Conservation (phyloP, 139 green algal species). For the Nannochloris sp. region DNA sequence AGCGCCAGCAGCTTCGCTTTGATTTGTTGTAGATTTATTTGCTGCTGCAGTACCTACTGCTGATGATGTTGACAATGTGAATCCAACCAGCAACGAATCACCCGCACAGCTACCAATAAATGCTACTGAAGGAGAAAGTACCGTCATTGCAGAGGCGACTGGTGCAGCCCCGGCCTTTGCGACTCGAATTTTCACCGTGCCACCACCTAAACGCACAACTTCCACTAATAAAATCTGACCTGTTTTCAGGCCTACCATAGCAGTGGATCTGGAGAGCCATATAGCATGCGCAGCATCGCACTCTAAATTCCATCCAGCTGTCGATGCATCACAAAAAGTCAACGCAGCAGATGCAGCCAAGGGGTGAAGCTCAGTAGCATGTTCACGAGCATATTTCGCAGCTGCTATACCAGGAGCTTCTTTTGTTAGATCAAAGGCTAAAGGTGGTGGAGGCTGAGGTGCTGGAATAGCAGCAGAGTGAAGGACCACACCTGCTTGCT, state of each 20-base stretch:
- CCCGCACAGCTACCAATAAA: slow-evolving; percentile 77
- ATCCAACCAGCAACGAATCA: slow-evolving; percentile 73
- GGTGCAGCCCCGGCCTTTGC: slow-evolving; percentile 25
- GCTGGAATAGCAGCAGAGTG: slow-evolving; percentile 9
- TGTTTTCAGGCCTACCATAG: slow-evolving; percentile 47
- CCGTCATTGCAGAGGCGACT: slow-evolving; percentile 28
- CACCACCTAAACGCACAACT: slow-evolving; percentile 32
- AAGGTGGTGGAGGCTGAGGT: slow-evolving; percentile 15
- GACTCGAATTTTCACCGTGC: slow-evolving; percentile 24
- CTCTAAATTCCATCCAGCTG: slow-evolving; percentile 32
- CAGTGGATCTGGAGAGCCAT: slow-evolving; percentile 29
- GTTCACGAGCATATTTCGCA: slow-evolving; percentile 32
- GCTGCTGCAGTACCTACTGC: not conserved
- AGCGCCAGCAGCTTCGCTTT: not conserved
- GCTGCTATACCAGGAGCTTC: slow-evolving; percentile 25
- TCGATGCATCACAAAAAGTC: slow-evolving; percentile 14
- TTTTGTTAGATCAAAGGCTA: slow-evolving; percentile 36
- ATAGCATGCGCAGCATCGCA: not conserved
- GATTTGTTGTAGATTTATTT: not conserved
- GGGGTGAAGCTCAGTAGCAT: slow-evolving; percentile 50
- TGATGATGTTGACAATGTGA: not conserved
- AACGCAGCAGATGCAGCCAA: slow-evolving; percentile 10
- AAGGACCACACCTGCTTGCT: slow-evolving; percentile 19
- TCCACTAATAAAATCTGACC: slow-evolving; percentile 52
- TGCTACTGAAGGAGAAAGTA: slow-evolving; percentile 35